Evolutionary conservation across 2,329 filamentous ascomycete species (phyloP).

Genomic region (Xylaria sp.): DNA sequence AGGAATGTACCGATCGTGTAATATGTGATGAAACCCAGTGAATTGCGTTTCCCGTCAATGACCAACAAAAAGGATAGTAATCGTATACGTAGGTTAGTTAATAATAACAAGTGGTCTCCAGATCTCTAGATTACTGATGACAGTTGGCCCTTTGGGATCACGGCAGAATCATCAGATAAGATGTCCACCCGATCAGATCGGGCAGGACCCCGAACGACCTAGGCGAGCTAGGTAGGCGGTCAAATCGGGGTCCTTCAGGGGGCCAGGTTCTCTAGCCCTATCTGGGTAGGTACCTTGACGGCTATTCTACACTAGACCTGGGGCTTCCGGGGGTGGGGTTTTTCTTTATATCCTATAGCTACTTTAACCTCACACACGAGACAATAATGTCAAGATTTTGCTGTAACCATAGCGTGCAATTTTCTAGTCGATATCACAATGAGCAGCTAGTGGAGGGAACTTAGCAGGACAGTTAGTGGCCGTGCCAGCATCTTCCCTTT

Average conservation of each 20-base stretch:
- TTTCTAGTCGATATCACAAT: neutral
- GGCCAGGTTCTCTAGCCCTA: neutral
- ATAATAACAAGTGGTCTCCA: conserved; percentile 14
- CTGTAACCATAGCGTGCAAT: neutral
- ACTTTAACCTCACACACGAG: neutral
- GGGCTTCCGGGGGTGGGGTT: neutral
- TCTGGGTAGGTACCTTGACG: neutral
- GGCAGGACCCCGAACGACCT: conserved; percentile 8
- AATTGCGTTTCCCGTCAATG: neutral
- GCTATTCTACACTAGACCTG: neutral
- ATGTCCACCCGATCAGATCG: conserved; percentile 23
- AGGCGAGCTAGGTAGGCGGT: conserved; percentile 36
- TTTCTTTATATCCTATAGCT: no score
- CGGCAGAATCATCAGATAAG: conserved; percentile 45
- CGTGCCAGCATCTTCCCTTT: neutral
- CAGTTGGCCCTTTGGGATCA: conserved; percentile 41
- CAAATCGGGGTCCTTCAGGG: neutral
- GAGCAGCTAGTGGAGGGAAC: neutral
- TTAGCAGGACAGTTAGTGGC: neutral
- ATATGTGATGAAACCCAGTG: neutral
- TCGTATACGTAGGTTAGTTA: neutral
- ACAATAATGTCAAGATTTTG: neutral
- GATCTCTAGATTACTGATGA: conserved; percentile 37
- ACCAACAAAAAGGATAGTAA: neutral
- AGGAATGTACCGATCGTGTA: neutral